Conservation (phyloP, 805 yeast genomes). For the Ogataea zsoltii region DNA sequence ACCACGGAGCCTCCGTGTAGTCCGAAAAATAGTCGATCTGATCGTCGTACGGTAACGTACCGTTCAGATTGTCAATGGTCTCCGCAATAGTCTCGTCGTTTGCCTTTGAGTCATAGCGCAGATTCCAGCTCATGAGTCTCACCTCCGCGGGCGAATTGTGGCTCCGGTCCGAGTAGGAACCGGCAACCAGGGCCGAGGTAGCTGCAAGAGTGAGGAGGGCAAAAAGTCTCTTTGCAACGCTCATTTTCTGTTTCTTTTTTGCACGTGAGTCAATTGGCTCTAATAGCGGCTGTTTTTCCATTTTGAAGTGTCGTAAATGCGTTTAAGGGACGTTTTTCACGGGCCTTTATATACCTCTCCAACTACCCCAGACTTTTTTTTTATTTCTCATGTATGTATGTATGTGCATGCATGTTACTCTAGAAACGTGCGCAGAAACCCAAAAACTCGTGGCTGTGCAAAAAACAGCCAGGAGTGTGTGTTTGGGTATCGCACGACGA, state of each 20-base stretch:
- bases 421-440: slow-evolving; percentile 2
- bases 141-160: neutral
- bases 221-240: neutral
- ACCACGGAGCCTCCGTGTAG: slow-evolving; percentile 37
- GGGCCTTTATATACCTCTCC: neutral
- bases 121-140: slow-evolving; percentile 32
- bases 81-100: slow-evolving; percentile 23
- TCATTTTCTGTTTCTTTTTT: neutral
- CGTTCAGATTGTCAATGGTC: slow-evolving; percentile 21
- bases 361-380: slow-evolving; percentile 3
- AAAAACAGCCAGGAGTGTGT: neutral
- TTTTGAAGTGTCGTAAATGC: neutral
- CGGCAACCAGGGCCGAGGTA: neutral
- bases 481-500: neutral
- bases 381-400: neutral
- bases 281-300: slow-evolving; percentile 1
- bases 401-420: neutral
- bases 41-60: slow-evolving; percentile 24
- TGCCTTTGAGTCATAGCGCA: slow-evolving; percentile 30
- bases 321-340: neutral
- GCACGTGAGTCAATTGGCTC: neutral
- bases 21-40: slow-evolving; percentile 28
- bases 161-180: neutral
- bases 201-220: slow-evolving; percentile 1
- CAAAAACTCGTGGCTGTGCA: too few species aligned